These are phyloP conservation scores for Trapa incisa DNA, from an alignment of 345 rosid genomes.

Conservation along the genomic window DNA sequence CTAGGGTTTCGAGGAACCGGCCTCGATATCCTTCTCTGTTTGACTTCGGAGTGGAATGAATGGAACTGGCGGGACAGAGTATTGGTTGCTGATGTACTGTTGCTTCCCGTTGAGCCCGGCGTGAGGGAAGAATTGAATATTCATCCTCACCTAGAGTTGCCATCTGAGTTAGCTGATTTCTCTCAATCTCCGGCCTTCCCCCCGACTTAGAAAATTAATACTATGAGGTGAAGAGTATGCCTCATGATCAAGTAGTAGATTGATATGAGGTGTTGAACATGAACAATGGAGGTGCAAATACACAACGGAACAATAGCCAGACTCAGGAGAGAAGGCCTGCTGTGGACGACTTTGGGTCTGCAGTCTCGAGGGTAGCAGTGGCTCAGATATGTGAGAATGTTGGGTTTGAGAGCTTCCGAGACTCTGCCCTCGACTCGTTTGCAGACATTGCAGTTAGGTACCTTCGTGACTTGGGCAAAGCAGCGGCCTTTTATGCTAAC, in stretches of 20 bases:
- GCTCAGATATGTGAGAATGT: constrained; percentile 69
- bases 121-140: background rate
- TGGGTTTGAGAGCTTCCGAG: constrained; percentile 60
- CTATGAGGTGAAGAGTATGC: constrained; percentile 15
- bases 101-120: no score
- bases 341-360: constrained; percentile 53
- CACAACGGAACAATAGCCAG: constrained; percentile 17
- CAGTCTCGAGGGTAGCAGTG: constrained; percentile 57
- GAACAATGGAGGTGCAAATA: constrained; percentile 58
- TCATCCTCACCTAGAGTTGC: background rate
- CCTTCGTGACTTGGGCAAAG: constrained; percentile 57
- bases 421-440: constrained; percentile 69
- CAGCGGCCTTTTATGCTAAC: constrained; percentile 52
- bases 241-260: constrained; percentile 1
- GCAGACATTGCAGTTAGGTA: constrained; percentile 47
- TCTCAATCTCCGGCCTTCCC: background rate
- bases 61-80: background rate
- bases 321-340: constrained; percentile 21
- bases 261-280: constrained; percentile 51
- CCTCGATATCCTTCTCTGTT: background rate
- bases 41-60: background rate
- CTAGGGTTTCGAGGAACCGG: constrained; percentile 7
- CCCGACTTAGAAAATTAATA: background rate
- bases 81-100: background rate
- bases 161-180: background rate